Conservation (phyloP, 192 early-diverging fungal species). For the Ambispora gerdemannii region DNA sequence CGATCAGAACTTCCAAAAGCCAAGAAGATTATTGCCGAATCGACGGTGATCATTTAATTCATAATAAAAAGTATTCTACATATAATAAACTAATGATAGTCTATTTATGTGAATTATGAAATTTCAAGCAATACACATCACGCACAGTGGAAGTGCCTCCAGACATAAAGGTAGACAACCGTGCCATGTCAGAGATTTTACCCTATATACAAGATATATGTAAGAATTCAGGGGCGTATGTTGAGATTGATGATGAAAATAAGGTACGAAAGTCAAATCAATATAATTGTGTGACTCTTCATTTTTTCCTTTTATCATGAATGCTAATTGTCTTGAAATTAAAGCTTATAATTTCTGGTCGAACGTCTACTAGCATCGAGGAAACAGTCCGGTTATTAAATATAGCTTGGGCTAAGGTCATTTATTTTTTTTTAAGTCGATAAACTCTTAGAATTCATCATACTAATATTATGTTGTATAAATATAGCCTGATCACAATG, state of each 20-base stretch:
- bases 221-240: background rate
- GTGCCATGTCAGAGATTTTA: background rate
- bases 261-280: background rate
- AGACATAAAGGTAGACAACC: background rate
- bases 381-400: background rate
- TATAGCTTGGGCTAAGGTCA: background rate
- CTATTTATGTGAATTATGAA: background rate
- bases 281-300: background rate
- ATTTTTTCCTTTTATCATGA: background rate
- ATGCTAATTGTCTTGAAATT: background rate
- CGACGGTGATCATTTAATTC: background rate
- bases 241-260: background rate
- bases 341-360: background rate
- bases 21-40: background rate
- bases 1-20: background rate
- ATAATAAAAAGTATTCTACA: background rate
- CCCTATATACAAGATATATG: background rate
- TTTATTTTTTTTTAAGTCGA: background rate
- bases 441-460: no score
- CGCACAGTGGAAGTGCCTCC: background rate
- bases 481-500: background rate
- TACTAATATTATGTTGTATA: no score
- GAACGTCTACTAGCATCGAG: background rate
- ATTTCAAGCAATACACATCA: background rate
- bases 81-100: no score